Base-by-base conservation (phyloP, 176 grass and related monocot species). In the Ensete ventricosum region DNA sequence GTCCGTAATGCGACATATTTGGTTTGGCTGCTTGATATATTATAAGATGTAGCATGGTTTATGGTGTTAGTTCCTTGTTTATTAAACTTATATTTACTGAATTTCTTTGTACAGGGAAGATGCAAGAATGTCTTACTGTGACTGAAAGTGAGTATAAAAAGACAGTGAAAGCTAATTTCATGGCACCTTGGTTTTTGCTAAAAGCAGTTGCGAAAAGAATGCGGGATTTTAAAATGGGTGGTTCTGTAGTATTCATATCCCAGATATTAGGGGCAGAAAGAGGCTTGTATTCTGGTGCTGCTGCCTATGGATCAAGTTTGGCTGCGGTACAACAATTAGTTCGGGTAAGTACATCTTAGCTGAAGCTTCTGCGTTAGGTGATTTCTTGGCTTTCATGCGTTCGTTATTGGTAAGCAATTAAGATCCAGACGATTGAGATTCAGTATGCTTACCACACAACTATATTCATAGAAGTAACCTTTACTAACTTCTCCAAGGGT, bases 181-280 rank as follows among this genome's bases (percentile, higher is more conserved):
- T 80, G 73, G 89, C 94, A 14, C 90, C 90, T 14, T 98, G 88
- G 90, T 89, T 93, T 82, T 77, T 98, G 7, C 60, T 87, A 26
- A 98, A 93, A 73, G 82, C 90, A 5, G 55, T 80, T 0, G 78
- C 90, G 3, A 98, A 89, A 53, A 21, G 73, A 53, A 85, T 98
- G 69, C 74, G 71, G 52, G 78, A 98, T 54, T 78, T 74, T 6
- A 21, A 75, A 55, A 82, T 77, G 1, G 86, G 90, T 6, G 85
- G 88, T 0, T 98, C 94, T 20, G 50, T 98, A 7, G 81, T 98
- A 25, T 98, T 88, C 78, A 69, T 98, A 71, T 90, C 90, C 4
- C 94, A 98, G 79, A 93, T 93, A 82, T 80, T 93, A 53, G 94
- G 94, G 7, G 85, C 90, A 1, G 90, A 97, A 78, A 93, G 94